phyloP scores from a whole-genome alignment of 257 asterid species.

The Primulina tabacum region DNA sequence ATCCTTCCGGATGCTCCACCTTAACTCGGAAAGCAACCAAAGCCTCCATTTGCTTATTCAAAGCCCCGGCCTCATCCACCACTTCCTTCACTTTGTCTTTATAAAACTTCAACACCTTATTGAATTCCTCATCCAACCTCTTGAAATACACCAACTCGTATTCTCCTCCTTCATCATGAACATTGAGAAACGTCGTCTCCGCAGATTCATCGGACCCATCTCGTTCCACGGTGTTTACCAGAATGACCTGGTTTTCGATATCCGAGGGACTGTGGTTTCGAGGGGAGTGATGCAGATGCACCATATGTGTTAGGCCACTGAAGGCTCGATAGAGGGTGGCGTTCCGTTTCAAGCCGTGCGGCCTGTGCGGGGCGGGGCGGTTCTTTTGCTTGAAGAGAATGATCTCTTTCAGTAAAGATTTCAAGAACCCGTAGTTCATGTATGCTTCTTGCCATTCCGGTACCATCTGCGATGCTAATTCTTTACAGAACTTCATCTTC shows the following conservation, averaged over 20 bases:
- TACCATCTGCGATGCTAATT: slow-evolving; percentile 45
- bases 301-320: slow-evolving; percentile 37
- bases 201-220: slow-evolving; percentile 8
- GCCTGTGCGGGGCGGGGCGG: neutral
- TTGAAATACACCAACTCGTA: slow-evolving; percentile 37
- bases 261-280: slow-evolving; percentile 9
- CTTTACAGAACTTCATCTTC: slow-evolving; percentile 48
- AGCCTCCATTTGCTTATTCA: slow-evolving; percentile 56
- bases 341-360: slow-evolving; percentile 22
- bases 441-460: slow-evolving; percentile 58
- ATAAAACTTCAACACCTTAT: slow-evolving; percentile 43
- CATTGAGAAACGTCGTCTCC: slow-evolving; percentile 24
- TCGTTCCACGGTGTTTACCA: neutral
- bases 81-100: slow-evolving; percentile 40
- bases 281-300: slow-evolving; percentile 2
- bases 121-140: slow-evolving; percentile 43
- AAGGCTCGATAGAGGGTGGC: slow-evolving; percentile 41
- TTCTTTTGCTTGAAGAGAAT: slow-evolving; percentile 26
- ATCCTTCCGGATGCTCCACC: slow-evolving; percentile 37
- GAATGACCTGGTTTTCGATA: slow-evolving; percentile 23
- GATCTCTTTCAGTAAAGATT: slow-evolving; percentile 34
- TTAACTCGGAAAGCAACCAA: slow-evolving; percentile 43
- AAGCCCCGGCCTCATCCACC: slow-evolving; percentile 38
- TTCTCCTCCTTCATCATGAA: slow-evolving; percentile 29
- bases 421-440: slow-evolving; percentile 36